A percentile compares a stretch with the other conserved stretches of the same genome.
Conservation (phyloP, 805 yeast genomes). For the Monosporozyma unispora region DNA sequence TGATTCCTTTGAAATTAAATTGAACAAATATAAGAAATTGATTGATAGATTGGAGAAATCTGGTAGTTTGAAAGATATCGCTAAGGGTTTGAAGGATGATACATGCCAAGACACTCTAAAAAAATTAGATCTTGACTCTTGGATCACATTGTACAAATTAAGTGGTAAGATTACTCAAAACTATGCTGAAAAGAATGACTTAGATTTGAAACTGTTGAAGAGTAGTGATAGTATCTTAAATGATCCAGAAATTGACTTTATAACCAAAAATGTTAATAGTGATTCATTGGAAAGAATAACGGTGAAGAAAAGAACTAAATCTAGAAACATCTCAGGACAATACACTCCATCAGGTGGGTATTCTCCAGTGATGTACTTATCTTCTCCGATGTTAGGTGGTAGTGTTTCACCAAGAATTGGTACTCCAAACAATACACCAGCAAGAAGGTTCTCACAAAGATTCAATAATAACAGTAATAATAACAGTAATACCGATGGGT, state of each 20-base stretch:
- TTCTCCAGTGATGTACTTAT: background rate
- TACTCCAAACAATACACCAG: background rate
- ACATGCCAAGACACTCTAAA: conserved; percentile 2
- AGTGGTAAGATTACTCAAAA: conserved; percentile 12
- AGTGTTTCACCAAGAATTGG: background rate
- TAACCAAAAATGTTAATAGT: background rate
- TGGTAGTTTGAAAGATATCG: background rate
- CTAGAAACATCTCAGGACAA: background rate
- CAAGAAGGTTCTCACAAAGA: background rate
- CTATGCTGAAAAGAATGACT: conserved; percentile 14
- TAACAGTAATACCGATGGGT: background rate
- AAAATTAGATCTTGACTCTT: conserved; percentile 12
- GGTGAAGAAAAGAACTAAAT: background rate
- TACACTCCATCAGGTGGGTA: background rate
- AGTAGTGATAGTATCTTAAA: background rate
- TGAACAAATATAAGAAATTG: background rate
- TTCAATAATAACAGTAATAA: background rate
- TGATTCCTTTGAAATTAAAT: conserved; percentile 8
- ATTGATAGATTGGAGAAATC: background rate
- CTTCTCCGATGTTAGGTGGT: background rate
- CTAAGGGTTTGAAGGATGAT: background rate
- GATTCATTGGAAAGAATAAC: background rate
- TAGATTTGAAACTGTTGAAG: background rate
- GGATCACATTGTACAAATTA: conserved; percentile 14
- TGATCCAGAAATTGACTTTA: background rate